phyloP scores from a whole-genome alignment of 495 filamentous ascomycete species.

The Thermochaetoides thermophila region DNA sequence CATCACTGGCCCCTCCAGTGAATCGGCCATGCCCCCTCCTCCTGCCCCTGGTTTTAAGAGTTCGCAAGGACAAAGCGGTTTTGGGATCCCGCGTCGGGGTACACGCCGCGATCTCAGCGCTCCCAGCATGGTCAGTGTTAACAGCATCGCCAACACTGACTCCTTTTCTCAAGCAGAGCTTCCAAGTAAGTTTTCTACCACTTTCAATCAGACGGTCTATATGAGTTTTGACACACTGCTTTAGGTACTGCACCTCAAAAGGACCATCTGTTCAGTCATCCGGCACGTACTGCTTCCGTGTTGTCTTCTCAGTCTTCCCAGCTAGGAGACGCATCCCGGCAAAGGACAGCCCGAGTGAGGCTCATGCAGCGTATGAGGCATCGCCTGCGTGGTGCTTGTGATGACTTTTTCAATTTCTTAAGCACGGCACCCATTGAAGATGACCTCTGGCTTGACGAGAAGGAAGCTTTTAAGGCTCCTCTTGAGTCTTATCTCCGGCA shows the following conservation, averaged over 20 bases:
- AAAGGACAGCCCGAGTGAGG: background rate
- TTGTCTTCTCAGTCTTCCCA: too few relatives aligned
- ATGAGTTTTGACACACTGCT: background rate
- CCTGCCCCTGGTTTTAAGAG: constrained; percentile 9
- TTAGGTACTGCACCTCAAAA: background rate
- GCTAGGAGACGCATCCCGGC: constrained; percentile 3
- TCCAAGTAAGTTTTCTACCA: too few relatives aligned
- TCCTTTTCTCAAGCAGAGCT: constrained; percentile 8
- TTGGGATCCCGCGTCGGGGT: constrained; percentile 6
- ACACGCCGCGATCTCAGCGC: constrained; percentile 6
- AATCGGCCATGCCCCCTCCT: constrained; percentile 15
- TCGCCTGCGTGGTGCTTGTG: constrained; percentile 3
- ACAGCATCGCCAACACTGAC: constrained; percentile 6
- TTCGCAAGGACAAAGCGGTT: constrained; percentile 1
- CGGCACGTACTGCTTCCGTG: background rate
- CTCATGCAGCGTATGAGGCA: constrained; percentile 8
- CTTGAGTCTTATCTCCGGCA: constrained; percentile 4
- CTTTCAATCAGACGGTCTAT: too few relatives aligned
- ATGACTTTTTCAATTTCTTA: constrained; percentile 11
- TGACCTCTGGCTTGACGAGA: constrained; percentile 7
- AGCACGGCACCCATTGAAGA: background rate
- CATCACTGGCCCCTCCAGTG: constrained; percentile 9
- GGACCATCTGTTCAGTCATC: background rate
- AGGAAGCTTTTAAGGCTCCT: background rate
- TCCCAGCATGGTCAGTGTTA: constrained; percentile 10